phyloP scores from a whole-genome alignment of 257 asterid genomes.

The Voacanga thouarsii region DNA sequence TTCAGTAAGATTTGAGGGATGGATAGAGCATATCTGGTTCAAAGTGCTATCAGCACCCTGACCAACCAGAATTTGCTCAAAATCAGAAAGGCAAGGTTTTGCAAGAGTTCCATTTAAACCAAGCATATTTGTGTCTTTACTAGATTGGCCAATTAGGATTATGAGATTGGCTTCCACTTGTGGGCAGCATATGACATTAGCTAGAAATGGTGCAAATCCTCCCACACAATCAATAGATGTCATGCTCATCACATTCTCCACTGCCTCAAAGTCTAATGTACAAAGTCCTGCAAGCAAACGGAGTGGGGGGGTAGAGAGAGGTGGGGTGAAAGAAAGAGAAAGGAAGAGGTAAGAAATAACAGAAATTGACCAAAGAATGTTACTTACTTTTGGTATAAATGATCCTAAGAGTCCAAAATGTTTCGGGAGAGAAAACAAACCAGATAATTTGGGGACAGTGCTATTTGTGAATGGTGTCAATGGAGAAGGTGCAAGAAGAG shows the following conservation, averaged over 20 bases:
- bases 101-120: constrained; percentile 69
- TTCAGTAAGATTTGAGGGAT: constrained; percentile 72
- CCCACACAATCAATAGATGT: constrained; percentile 89
- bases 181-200: constrained; percentile 94
- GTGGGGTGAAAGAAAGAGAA: background rate
- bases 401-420: constrained; percentile 9
- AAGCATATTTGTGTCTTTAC: constrained; percentile 61
- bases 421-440: constrained; percentile 38
- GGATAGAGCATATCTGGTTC: constrained; percentile 70
- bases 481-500: constrained; percentile 95
- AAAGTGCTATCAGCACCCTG: constrained; percentile 80
- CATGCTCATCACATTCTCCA: constrained; percentile 57
- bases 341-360: background rate
- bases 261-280: constrained; percentile 60
- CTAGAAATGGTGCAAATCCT: constrained; percentile 83
- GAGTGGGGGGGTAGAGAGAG: background rate
- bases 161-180: constrained; percentile 86
- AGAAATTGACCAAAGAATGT: background rate
- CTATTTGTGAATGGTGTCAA: constrained; percentile 85
- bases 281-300: constrained; percentile 53
- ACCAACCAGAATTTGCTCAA: constrained; percentile 70
- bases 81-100: constrained; percentile 80
- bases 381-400: background rate
- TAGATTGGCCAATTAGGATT: constrained; percentile 76
- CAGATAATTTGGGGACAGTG: constrained; percentile 83